phyloP scores from a whole-genome alignment of 2,329 filamentous ascomycete species.

The Trichoderma sp. region DNA sequence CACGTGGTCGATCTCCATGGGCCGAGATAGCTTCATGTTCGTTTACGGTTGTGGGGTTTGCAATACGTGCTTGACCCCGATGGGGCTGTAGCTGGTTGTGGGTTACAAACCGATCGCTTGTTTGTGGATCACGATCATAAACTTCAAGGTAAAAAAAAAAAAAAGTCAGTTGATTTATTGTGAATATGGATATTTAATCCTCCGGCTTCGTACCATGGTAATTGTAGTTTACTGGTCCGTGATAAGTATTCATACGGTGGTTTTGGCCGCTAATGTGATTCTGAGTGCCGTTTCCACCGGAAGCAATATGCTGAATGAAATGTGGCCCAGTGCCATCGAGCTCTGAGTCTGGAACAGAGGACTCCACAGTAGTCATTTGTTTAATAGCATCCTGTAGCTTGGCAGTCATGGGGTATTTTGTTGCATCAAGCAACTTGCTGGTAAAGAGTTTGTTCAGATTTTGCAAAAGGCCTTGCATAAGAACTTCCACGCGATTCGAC shows the following conservation, averaged over 20 bases:
- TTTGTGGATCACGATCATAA: background rate
- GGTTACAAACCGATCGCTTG: background rate
- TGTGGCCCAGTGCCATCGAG: background rate
- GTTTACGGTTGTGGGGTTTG: background rate
- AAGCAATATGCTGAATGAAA: background rate
- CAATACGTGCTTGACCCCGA: background rate
- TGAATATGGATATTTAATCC: background rate
- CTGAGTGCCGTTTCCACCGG: background rate
- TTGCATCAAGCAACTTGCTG: background rate
- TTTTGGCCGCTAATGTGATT: background rate
- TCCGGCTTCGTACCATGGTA: background rate
- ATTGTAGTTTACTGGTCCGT: background rate
- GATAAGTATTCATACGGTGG: background rate
- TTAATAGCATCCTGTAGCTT: background rate
- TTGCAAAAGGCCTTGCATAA: background rate
- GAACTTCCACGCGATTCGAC: background rate
- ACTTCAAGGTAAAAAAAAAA: too few relatives aligned
- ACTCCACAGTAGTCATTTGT: background rate
- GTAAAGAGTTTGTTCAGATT: background rate
- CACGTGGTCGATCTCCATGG: background rate
- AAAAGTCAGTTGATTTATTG: too few relatives aligned
- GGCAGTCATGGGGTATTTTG: background rate
- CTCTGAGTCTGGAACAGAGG: background rate
- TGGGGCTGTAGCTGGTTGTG: background rate
- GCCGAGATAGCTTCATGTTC: background rate